Percentiles rank a stretch among this genome's conserved stretches.
Conservation (phyloP, 2,329 filamentous ascomycete species). For the Verticillium zaregamsianum region DNA sequence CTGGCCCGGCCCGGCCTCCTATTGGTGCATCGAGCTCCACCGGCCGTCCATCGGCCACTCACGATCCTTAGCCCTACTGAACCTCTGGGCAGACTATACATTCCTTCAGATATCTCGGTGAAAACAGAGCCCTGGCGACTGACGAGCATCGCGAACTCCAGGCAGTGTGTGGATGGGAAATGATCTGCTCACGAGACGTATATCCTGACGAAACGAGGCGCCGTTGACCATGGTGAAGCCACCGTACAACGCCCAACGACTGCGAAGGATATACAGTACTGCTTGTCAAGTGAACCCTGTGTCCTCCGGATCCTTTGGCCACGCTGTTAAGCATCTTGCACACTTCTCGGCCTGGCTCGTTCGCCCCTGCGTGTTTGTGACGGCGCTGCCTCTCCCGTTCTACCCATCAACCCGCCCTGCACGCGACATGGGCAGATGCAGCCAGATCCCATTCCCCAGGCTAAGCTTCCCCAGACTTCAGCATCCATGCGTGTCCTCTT, state of each 20-base stretch:
- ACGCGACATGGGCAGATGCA: background rate
- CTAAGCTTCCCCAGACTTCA: background rate
- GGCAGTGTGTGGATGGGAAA: too few relatives aligned
- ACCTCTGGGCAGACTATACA: background rate
- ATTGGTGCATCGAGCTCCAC: background rate
- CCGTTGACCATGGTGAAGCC: too few relatives aligned
- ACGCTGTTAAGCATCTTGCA: background rate
- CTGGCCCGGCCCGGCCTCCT: background rate
- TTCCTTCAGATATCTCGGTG: background rate
- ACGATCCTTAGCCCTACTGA: background rate
- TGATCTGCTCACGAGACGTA: too few relatives aligned
- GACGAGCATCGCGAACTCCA: too few relatives aligned
- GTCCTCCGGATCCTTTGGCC: too few relatives aligned
- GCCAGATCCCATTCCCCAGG: background rate
- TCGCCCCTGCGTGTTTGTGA: too few relatives aligned
- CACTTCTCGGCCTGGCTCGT: background rate
- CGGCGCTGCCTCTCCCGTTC: background rate
- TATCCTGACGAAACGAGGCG: too few relatives aligned
- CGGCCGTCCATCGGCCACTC: background rate
- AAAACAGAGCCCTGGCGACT: background rate
- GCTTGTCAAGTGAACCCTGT: too few relatives aligned
- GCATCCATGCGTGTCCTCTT: background rate
- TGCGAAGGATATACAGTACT: too few relatives aligned
- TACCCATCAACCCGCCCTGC: background rate
- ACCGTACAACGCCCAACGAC: too few relatives aligned